Evolutionary conservation across 2,329 filamentous ascomycete species (phyloP).

Genomic region (Fusarium xyrophilum): DNA sequence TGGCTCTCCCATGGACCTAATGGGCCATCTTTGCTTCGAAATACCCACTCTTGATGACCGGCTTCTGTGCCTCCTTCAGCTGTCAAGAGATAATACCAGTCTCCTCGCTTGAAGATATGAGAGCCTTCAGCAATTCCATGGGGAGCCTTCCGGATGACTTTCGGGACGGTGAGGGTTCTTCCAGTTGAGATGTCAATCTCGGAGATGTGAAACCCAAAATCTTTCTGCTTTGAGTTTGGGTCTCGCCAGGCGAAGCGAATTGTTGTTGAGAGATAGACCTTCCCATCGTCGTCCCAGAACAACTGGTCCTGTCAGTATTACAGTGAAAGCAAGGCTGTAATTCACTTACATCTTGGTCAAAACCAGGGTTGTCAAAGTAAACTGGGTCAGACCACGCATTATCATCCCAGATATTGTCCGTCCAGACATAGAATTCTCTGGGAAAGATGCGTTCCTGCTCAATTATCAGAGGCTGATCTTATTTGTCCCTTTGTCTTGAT

Average conservation of each 20-base stretch:
- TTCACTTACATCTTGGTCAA: constrained; percentile 54
- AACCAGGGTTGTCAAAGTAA: constrained; percentile 61
- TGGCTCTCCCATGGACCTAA: constrained; percentile 58
- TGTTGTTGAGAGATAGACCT: constrained; percentile 57
- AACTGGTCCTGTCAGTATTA: constrained; percentile 26
- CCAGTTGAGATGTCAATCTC: constrained; percentile 53
- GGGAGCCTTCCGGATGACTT: constrained; percentile 47
- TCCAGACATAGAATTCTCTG: constrained; percentile 61
- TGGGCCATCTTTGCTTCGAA: constrained; percentile 52
- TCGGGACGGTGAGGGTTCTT: constrained; percentile 47
- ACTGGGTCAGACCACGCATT: constrained; percentile 60
- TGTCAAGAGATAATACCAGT: constrained; percentile 39
- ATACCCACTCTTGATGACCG: constrained; percentile 61
- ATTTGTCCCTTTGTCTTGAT: not conserved
- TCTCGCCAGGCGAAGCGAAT: constrained; percentile 48
- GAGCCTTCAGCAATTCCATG: constrained; percentile 53
- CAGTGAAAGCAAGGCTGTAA: fast-evolving
- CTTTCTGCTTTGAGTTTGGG: constrained; percentile 51
- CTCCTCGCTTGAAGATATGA: constrained; percentile 36
- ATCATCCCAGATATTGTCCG: constrained; percentile 59
- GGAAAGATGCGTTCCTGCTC: constrained; percentile 54
- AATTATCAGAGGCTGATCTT: not conserved
- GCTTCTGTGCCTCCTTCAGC: constrained; percentile 39
- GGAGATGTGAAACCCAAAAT: constrained; percentile 59
- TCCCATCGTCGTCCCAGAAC: constrained; percentile 59